Percentiles rank a stretch among this genome's conserved stretches.
Evolutionary conservation across 2,329 filamentous ascomycete genomes (phyloP).

Genomic region (Myriosclerotinia curreyana): DNA sequence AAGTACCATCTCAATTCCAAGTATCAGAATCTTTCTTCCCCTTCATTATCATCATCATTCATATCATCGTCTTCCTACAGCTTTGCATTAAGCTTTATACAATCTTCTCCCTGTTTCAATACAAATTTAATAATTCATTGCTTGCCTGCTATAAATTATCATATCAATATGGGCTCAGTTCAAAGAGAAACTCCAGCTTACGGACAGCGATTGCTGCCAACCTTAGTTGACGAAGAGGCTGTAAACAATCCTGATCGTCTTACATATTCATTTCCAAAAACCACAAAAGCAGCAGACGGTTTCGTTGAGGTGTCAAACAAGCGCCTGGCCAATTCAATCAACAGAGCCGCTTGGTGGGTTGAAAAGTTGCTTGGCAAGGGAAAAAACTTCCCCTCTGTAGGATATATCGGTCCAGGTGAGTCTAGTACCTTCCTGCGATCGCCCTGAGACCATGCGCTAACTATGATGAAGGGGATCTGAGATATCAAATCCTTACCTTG

Average conservation of each 20-base stretch:
- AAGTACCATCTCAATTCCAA: constrained; percentile 8
- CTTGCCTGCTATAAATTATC: background rate
- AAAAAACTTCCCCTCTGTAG: constrained; percentile 18
- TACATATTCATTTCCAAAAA: constrained; percentile 14
- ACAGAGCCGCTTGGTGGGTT: constrained; percentile 28
- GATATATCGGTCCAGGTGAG: constrained; percentile 22
- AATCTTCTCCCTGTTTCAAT: background rate
- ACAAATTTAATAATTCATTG: background rate
- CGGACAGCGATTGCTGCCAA: constrained; percentile 17
- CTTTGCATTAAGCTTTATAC: background rate
- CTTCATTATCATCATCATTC: background rate
- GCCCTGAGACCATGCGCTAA: background rate
- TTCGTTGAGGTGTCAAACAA: constrained; percentile 25
- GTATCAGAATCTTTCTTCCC: background rate
- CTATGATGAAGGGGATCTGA: constrained; percentile 12
- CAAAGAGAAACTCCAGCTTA: constrained; percentile 12
- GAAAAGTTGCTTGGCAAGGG: constrained; percentile 29
- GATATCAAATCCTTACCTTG: constrained; percentile 18
- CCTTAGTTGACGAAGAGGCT: constrained; percentile 17
- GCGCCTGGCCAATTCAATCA: constrained; percentile 28
- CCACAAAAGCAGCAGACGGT: constrained; percentile 15
- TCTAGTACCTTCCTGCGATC: background rate
- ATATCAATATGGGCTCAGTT: constrained; percentile 11
- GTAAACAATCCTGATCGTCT: constrained; percentile 6
- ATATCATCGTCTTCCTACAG: background rate